Evolutionary conservation across 306 rosid species (phyloP), one percentile per base, ranked within the genome.

Genomic region (Citrullus amarus): DNA sequence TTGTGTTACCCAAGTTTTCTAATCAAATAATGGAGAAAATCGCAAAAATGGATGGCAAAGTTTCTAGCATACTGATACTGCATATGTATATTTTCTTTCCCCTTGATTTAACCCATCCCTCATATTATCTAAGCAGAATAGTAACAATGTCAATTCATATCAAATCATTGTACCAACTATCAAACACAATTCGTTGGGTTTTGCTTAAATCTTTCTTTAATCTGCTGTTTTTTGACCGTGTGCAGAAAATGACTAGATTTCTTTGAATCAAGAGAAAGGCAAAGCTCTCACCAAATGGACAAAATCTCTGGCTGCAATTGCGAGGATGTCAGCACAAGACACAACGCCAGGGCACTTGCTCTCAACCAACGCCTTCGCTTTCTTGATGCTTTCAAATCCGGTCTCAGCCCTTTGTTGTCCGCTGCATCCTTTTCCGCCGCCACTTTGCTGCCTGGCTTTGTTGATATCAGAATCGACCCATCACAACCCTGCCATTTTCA

Each of bases 301-400:
- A 79, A 53, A 92, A 83, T 94, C 98, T 87, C 98, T 90, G 69
- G 98, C 97, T 62, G 92, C 93, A 82, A 94, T 89, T 43, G 93
- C 97, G 68, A 92, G 94, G 81, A 94, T 90, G 80, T 94, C 98
- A 1, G 98, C 97, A 86, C 98, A 94, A 6, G 98, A 94, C 46
- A 90, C 98, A 48, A 83, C 88, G 48, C 87, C 91, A 2, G 98
- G 97, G 80, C 98, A 94, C 82, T 90, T 89, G 85, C 81, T 85
- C 84, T 94, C 98, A 78, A 89, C 91, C 68, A 89, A 28, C 53
- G 88, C 93, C 87, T 94, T 92, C 25, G 96, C 97, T 79, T 86
- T 92, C 43, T 80, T 94, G 46, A 94, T 54, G 0, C 82, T 89
- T 83, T 90, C 93, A 81, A 90, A 94, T 17, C 97, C 76, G 6